phyloP scores from a whole-genome alignment of 805 yeast species.

The Clavispora fructus region DNA sequence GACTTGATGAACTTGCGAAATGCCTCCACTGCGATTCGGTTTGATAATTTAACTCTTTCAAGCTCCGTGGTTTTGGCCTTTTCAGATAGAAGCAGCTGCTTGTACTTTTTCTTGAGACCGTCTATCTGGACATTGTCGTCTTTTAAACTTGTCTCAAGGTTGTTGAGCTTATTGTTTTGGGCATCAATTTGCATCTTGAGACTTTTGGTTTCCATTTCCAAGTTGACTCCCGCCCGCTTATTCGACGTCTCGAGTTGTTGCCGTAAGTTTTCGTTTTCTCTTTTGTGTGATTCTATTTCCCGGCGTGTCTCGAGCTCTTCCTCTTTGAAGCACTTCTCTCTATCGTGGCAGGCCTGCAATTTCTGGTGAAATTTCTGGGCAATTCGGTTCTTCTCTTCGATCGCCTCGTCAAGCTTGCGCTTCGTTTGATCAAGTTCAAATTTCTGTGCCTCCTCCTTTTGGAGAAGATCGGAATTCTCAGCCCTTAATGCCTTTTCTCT shows the following conservation, averaged over 20 bases:
- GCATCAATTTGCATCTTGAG: neutral
- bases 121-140: neutral
- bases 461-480: neutral
- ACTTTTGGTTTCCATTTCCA: neutral
- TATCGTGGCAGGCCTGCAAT: neutral
- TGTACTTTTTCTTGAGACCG: neutral
- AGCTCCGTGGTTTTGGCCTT: neutral
- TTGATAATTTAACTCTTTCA: conserved; percentile 2
- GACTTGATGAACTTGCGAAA: conserved; percentile 6
- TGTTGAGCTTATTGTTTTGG: neutral
- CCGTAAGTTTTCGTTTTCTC: neutral
- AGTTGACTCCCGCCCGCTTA: neutral
- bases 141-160: neutral
- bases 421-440: neutral
- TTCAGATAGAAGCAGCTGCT: neutral
- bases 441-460: neutral
- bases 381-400: neutral
- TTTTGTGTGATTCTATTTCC: neutral
- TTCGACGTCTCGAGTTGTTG: neutral
- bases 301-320: neutral
- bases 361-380: neutral
- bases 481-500: neutral
- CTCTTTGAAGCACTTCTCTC: neutral
- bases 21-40: conserved; percentile 5
- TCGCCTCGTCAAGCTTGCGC: neutral